Base-by-base conservation (phyloP, 371 early-diverging fungal genomes). In the Mortierella polycephala region DNA sequence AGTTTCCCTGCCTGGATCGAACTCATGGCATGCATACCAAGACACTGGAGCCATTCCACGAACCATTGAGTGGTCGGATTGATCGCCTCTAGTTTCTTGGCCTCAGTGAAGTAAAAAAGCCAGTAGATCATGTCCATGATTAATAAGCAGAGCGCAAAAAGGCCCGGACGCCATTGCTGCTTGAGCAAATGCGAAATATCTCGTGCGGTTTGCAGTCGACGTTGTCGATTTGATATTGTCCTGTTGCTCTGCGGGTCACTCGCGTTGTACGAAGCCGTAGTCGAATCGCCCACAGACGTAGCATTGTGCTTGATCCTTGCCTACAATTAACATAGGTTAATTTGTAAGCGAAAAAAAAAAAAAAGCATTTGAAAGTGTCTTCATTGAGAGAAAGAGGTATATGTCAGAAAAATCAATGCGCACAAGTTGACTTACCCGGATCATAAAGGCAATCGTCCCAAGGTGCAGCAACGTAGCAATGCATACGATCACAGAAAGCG, bases 91-190 rank as follows among this genome's bases (percentile, higher is more conserved):
- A 73, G 50, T 37, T 79, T 79, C 42, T 69, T 72, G 13, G 69
- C 65, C 16, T 72, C 80, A 13, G 62, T 30, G 21, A 79, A 73
- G 53, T 73, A 72, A 49, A 79, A 79, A 1, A 69, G 66, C 67
- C 69, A 79, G 42, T 69, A 72, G 30, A 60, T 64, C 66, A 79
- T 69, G 18, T 73, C 62, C 20, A 62, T 55, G 39, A 64, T 51
- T 42, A 79, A 49, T n/a, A 69, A 57, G 21, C 64, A 79, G 4
- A 69, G 53, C 0, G 80, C 80, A 18, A 79, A 60, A 7, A 69
- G 47, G 20, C 80, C 80, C 0, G 80, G 64, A 16, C 80, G 73
- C 73, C 80, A 79, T 45, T 79, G 80, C n/a, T 79, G 66, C 46
- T 72, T 73, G 12, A 79, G 60, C 8, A 79, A 20, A 1, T 30